Percentiles rank a stretch among this genome's conserved stretches.
These are phyloP conservation scores for Didymella segeticola DNA, from an alignment of 2,329 filamentous ascomycete species.

Conservation along the genomic window DNA sequence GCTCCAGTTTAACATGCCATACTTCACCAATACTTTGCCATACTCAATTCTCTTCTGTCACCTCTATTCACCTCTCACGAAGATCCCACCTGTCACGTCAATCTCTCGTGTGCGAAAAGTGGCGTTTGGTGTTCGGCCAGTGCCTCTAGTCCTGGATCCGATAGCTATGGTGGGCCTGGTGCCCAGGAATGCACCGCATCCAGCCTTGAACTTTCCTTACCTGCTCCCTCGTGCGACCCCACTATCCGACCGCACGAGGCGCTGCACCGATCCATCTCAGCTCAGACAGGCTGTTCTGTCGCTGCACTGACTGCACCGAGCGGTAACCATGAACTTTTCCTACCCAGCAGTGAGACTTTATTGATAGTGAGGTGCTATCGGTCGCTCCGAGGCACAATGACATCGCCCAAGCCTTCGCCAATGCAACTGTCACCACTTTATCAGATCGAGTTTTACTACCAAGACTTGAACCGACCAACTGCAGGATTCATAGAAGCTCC, in stretches of 20 bases:
- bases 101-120: too few species aligned
- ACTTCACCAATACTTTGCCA: too few species aligned
- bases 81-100: too few species aligned
- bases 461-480: background rate
- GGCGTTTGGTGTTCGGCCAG: background rate
- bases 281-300: background rate
- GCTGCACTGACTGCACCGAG: background rate
- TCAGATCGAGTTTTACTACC: conserved; percentile 12
- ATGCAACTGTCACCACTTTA: conserved; percentile 2
- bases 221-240: conserved; percentile 4
- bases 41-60: too few species aligned
- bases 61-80: too few species aligned
- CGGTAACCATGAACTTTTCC: too few species aligned
- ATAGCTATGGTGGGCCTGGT: too few species aligned
- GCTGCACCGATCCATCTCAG: background rate
- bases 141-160: too few species aligned
- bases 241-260: background rate
- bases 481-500: too few species aligned
- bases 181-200: conserved; percentile 12
- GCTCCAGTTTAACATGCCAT: too few species aligned
- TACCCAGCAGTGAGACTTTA: background rate
- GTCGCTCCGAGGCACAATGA: background rate
- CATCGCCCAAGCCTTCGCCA: conserved; percentile 13
- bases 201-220: conserved; percentile 2
- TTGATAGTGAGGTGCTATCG: background rate